Percentiles rank a stretch among this genome's conserved stretches.
Conservation (phyloP, 805 yeast genomes). For the Lipomyces kockii region DNA sequence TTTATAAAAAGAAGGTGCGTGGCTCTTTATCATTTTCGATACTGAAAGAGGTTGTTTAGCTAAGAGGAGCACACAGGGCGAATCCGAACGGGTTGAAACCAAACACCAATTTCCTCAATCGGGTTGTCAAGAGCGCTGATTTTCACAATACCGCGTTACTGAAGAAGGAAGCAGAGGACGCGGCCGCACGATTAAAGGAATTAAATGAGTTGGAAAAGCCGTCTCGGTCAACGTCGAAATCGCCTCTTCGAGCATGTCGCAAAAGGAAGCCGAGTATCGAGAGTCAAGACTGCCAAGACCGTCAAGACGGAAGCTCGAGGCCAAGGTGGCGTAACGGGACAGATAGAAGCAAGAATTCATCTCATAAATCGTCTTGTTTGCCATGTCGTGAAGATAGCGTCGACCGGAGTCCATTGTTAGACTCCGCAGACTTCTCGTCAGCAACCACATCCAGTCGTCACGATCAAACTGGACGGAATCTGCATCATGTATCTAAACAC, state of each 20-base stretch:
- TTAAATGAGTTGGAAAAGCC: background rate
- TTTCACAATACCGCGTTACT: slow-evolving; percentile 28
- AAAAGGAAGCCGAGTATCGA: background rate
- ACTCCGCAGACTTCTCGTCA: background rate
- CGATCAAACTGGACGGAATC: too few species aligned
- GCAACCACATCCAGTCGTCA: too few species aligned
- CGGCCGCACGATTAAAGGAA: slow-evolving; percentile 9
- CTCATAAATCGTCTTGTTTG: background rate
- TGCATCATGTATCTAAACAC: background rate
- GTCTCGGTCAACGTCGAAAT: background rate
- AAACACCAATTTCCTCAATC: slow-evolving; percentile 24
- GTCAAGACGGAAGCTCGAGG: background rate
- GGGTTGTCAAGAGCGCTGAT: slow-evolving; percentile 25
- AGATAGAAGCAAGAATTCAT: background rate
- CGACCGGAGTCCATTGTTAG: background rate
- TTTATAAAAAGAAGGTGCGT: slow-evolving; percentile 9
- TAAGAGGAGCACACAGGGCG: background rate
- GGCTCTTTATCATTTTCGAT: background rate
- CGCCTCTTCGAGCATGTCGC: background rate
- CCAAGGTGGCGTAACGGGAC: background rate
- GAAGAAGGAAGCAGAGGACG: slow-evolving; percentile 23
- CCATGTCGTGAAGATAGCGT: background rate
- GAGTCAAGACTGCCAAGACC: too few species aligned
- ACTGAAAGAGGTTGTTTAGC: background rate
- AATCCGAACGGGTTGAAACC: slow-evolving; percentile 24